Percentiles rank a stretch among this genome's conserved stretches.
Conservation (phyloP, 768 basidiomycete species). For the Tremella yokohamensis region DNA sequence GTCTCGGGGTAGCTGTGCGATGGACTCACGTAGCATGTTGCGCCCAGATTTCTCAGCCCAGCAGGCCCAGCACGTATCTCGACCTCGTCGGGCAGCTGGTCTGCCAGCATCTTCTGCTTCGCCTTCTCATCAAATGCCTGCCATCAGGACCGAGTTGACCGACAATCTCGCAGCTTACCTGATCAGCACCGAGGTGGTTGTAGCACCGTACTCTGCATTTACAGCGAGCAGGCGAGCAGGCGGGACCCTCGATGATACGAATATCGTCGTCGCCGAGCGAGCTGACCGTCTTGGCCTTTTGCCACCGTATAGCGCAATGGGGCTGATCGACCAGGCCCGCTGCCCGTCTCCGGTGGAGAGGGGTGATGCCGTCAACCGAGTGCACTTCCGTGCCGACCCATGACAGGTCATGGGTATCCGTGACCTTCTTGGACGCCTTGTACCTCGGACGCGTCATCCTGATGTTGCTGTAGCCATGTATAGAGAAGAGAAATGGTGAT, state of each 20-base stretch:
- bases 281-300: constrained; percentile 3
- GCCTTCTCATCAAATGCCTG: constrained; percentile 19
- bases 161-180: constrained; percentile 65
- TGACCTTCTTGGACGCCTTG: constrained; percentile 25
- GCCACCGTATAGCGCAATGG: constrained; percentile 7
- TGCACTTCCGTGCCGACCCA: constrained; percentile 73
- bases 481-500: constrained; percentile 3
- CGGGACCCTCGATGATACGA: neutral
- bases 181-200: constrained; percentile 78
- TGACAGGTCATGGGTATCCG: constrained; percentile 57
- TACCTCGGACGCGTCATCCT: neutral
- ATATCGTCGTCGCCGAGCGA: constrained; percentile 9
- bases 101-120: constrained; percentile 53
- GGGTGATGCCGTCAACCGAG: constrained; percentile 61
- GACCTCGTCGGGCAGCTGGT: constrained; percentile 15
- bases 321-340: constrained; percentile 58
- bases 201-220: constrained; percentile 76
- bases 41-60: constrained; percentile 68
- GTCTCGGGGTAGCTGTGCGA: neutral
- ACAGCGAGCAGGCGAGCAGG: constrained; percentile 55
- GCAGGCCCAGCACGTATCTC: constrained; percentile 24
- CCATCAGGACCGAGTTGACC: constrained; percentile 1
- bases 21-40: constrained; percentile 73
- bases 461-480: constrained; percentile 2
- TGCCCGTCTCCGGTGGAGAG: constrained; percentile 63